A percentile compares a stretch with the other conserved stretches of the same genome.
These are phyloP conservation scores for Misopates orontium DNA, from an alignment of 257 asterid genomes.

Conservation along the genomic window DNA sequence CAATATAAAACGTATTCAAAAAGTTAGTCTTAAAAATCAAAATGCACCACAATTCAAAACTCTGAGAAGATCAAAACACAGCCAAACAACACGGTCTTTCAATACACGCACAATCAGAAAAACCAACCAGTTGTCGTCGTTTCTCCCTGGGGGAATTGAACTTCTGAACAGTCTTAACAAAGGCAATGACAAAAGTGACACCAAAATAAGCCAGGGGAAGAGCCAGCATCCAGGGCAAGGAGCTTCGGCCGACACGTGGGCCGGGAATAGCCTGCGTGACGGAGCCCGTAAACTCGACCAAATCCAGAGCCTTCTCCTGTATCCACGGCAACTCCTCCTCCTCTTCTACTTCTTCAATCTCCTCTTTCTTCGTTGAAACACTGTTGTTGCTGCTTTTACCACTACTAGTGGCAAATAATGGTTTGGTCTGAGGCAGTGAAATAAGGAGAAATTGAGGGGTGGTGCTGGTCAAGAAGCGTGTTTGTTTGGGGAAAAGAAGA, in stretches of 20 bases:
- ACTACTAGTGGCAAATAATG: slow-evolving; percentile 27
- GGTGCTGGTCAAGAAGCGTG: not conserved
- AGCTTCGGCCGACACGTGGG: slow-evolving; percentile 85
- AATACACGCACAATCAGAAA: too few species aligned
- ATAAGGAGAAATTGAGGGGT: not conserved
- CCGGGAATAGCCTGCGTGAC: slow-evolving; percentile 97
- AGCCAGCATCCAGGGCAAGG: slow-evolving; percentile 88
- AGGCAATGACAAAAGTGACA: slow-evolving; percentile 74
- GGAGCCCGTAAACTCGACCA: slow-evolving; percentile 92
- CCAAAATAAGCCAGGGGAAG: slow-evolving; percentile 84
- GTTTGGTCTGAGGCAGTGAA: slow-evolving; percentile 31
- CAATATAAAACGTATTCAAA: too few species aligned
- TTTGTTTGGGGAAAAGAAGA: not conserved
- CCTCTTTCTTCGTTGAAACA: slow-evolving; percentile 28
- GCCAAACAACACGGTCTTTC: too few species aligned
- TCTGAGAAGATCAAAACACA: too few species aligned
- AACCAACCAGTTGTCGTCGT: slow-evolving; percentile 74
- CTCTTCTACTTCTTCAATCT: slow-evolving; percentile 52
- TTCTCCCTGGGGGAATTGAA: slow-evolving; percentile 76
- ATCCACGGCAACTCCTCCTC: slow-evolving; percentile 98
- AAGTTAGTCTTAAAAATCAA: too few species aligned
- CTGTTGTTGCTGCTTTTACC: slow-evolving; percentile 24
- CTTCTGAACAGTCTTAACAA: slow-evolving; percentile 75
- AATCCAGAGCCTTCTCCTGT: slow-evolving; percentile 95
- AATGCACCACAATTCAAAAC: not conserved